Conservation (phyloP, 2,329 filamentous ascomycete genomes). For the Ceratocystis diversiconidia region DNA sequence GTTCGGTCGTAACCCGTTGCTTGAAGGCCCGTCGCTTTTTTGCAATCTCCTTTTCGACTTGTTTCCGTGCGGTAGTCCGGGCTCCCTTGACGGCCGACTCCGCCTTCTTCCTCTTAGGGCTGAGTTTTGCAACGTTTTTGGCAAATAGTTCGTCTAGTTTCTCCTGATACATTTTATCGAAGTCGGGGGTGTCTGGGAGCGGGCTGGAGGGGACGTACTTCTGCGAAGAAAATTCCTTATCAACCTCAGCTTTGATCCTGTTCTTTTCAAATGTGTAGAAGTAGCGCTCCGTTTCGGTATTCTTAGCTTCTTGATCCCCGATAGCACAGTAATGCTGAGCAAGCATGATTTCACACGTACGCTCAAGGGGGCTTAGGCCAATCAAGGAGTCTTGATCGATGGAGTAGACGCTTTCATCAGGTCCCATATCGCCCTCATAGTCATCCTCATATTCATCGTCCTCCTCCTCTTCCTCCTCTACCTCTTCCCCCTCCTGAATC, state of each 20-base stretch:
- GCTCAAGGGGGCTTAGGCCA: background rate
- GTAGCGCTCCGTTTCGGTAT: background rate
- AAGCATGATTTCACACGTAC: conserved; percentile 6
- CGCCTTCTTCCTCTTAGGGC: background rate
- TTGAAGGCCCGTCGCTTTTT: background rate
- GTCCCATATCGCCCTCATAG: background rate
- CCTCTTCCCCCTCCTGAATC: background rate
- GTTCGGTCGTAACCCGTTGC: background rate
- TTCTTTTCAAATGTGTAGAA: background rate
- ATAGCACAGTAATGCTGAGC: conserved; percentile 3
- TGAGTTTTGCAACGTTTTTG: background rate
- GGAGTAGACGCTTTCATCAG: background rate
- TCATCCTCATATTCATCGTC: background rate
- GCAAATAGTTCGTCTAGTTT: background rate
- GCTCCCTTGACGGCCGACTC: background rate
- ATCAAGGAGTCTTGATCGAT: background rate
- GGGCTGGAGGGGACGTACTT: background rate
- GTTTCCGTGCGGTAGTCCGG: background rate
- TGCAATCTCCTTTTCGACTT: background rate
- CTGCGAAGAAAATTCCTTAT: background rate
- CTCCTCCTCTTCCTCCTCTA: background rate
- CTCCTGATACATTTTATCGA: background rate
- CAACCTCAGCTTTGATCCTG: background rate
- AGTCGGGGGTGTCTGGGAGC: background rate
- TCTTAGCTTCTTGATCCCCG: background rate